phyloP scores from a whole-genome alignment of 2,329 filamentous ascomycete genomes.

The Diaporthe destruens region DNA sequence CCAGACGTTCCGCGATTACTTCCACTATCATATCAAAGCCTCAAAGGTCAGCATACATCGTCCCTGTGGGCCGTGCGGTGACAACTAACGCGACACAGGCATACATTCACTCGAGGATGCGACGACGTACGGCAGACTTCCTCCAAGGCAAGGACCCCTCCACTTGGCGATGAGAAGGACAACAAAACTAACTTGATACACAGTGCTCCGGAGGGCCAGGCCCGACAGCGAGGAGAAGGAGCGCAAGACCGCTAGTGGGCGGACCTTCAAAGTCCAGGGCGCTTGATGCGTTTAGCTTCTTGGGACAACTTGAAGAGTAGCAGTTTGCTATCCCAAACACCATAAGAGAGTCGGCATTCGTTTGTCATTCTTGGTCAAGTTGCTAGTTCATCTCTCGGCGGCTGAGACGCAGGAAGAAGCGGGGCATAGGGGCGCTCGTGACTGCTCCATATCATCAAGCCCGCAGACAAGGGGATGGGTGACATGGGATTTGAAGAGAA shows the following conservation, averaged over 20 bases:
- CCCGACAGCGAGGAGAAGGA: constrained; percentile 98
- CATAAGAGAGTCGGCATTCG: not conserved
- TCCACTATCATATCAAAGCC: constrained; percentile 99
- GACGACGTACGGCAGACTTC: constrained; percentile 97
- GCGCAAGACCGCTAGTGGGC: constrained; percentile 95
- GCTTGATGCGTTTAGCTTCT: constrained; percentile 40
- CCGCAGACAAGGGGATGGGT: constrained; percentile 24
- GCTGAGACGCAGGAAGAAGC: not conserved
- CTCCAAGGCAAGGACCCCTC: constrained; percentile 80
- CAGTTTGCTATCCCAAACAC: not conserved
- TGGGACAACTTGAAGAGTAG: constrained; percentile 42
- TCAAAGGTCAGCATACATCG: constrained; percentile 74
- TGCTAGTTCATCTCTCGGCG: not conserved
- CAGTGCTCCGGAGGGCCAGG: constrained; percentile 94
- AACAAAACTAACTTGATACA: constrained; percentile 46
- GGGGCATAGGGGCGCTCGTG: not conserved
- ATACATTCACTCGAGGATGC: constrained; percentile 98
- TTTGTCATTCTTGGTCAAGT: not conserved
- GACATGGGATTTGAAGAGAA: not conserved
- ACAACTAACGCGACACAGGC: constrained; percentile 64
- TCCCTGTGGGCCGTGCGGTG: constrained; percentile 35
- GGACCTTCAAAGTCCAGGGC: constrained; percentile 80
- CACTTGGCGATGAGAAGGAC: not conserved
- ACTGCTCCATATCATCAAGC: not conserved
- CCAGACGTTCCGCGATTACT: constrained; percentile 99